Evolutionary conservation across 768 basidiomycete species (phyloP).

Genomic region (Tricholoma sp.): DNA sequence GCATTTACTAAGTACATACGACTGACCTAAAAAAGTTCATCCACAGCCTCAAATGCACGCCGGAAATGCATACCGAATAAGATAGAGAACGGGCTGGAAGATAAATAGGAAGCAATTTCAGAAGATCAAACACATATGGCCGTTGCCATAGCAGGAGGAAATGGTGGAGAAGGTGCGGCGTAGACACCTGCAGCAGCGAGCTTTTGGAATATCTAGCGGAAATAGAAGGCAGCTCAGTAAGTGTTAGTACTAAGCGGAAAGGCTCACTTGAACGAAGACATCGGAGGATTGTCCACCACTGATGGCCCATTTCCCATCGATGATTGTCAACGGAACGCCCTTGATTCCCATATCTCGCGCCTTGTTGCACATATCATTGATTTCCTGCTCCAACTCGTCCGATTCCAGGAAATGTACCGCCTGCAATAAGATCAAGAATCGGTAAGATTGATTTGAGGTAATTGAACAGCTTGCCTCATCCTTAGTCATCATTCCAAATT

Average conservation of each 20-base stretch:
- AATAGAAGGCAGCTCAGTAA: not conserved
- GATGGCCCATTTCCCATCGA: constrained; percentile 74
- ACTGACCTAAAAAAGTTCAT: not conserved
- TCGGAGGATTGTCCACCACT: constrained; percentile 71
- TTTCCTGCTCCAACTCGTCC: constrained; percentile 59
- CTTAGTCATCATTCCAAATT: constrained; percentile 50
- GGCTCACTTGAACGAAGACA: constrained; percentile 58
- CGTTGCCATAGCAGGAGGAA: constrained; percentile 29
- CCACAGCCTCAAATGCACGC: not conserved
- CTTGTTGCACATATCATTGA: constrained; percentile 54
- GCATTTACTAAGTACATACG: no score
- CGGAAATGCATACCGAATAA: not conserved
- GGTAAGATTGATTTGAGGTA: not conserved
- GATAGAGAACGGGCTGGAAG: not conserved
- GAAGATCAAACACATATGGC: constrained; percentile 10
- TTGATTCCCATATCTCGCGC: constrained; percentile 65
- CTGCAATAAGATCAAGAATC: constrained; percentile 28
- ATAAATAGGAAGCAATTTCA: not conserved
- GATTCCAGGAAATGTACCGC: constrained; percentile 60
- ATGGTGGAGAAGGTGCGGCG: constrained; percentile 30
- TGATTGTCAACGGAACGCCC: constrained; percentile 77
- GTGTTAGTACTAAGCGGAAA: not conserved
- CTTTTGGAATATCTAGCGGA: constrained; percentile 43
- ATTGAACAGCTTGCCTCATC: constrained; percentile 43
- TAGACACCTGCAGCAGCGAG: constrained; percentile 35